Conservation (phyloP, 495 filamentous ascomycete genomes). For the Daldinia grandis region DNA sequence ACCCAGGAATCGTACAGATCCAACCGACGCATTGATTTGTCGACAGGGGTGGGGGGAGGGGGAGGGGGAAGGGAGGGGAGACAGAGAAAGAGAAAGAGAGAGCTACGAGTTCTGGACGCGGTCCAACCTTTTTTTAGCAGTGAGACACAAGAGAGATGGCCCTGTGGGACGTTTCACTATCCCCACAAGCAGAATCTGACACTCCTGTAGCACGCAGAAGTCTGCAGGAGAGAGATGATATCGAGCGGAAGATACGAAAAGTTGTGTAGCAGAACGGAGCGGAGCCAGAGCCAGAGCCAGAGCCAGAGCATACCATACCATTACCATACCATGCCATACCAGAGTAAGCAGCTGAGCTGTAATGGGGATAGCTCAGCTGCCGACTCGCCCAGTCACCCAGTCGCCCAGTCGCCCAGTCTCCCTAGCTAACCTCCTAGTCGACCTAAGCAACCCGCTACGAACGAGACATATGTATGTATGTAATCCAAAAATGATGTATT, state of each 20-base stretch:
- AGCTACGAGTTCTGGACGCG: not conserved
- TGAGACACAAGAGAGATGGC: conserved; percentile 16
- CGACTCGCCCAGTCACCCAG: conserved; percentile 17
- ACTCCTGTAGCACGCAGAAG: conserved; percentile 28
- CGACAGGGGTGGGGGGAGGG: too few relatives aligned
- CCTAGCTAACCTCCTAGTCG: not conserved
- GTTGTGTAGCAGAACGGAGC: conserved; percentile 18
- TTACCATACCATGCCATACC: too few relatives aligned
- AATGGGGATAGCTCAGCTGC: conserved; percentile 18
- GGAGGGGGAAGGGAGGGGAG: too few relatives aligned
- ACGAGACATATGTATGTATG: too few relatives aligned
- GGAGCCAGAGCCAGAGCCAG: too few relatives aligned
- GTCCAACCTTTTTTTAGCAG: conserved; percentile 19
- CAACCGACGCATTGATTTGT: conserved; percentile 17
- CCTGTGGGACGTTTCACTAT: conserved; percentile 40
- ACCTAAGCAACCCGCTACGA: not conserved
- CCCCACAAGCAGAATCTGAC: conserved; percentile 44
- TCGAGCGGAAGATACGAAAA: conserved; percentile 11
- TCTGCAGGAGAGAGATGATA: conserved; percentile 37
- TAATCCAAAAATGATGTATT: not conserved
- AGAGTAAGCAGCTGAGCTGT: conserved; percentile 39
- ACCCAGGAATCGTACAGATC: conserved; percentile 26
- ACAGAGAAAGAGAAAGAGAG: too few relatives aligned
- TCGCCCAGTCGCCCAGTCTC: too few relatives aligned
- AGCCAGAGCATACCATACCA: too few relatives aligned